Evolutionary conservation across 2,329 filamentous ascomycete genomes (phyloP).

Genomic region (Talaromyces pinophilus): DNA sequence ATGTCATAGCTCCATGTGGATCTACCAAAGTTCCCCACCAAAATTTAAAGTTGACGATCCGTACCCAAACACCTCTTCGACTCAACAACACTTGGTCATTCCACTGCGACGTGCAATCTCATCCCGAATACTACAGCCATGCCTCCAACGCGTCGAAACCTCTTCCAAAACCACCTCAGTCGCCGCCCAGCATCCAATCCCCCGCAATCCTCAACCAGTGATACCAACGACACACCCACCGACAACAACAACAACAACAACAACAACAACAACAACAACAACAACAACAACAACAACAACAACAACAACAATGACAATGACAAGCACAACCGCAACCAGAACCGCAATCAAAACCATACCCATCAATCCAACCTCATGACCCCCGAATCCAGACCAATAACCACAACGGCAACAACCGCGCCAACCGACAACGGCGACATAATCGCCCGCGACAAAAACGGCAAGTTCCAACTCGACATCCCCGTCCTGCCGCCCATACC

Average conservation of each 20-base stretch:
- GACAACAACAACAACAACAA: not conserved
- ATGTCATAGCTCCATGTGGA: conserved; percentile 4
- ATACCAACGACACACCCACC: not conserved
- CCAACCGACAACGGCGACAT: conserved; percentile 46
- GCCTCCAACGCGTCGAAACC: conserved; percentile 23
- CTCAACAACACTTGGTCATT: not conserved
- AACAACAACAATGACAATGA: not conserved
- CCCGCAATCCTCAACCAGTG: conserved; percentile 9
- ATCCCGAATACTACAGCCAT: not conserved
- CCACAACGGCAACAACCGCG: not conserved
- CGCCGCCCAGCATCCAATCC: conserved; percentile 17
- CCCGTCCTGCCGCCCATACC: conserved; percentile 43
- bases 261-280: too few relatives aligned
- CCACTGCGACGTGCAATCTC: not conserved
- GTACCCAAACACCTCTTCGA: not conserved
- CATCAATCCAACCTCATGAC: not conserved
- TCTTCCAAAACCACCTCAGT: conserved; percentile 22
- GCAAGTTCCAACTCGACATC: conserved; percentile 51
- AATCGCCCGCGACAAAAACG: conserved; percentile 52
- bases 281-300: too few relatives aligned
- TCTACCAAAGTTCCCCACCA: conserved; percentile 7
- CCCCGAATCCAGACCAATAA: not conserved
- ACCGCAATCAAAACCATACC: not conserved
- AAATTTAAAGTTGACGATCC: conserved; percentile 12
- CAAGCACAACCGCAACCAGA: not conserved